Base-by-base conservation (phyloP, 2,329 filamentous ascomycete genomes). In the Whalleya microplaca region DNA sequence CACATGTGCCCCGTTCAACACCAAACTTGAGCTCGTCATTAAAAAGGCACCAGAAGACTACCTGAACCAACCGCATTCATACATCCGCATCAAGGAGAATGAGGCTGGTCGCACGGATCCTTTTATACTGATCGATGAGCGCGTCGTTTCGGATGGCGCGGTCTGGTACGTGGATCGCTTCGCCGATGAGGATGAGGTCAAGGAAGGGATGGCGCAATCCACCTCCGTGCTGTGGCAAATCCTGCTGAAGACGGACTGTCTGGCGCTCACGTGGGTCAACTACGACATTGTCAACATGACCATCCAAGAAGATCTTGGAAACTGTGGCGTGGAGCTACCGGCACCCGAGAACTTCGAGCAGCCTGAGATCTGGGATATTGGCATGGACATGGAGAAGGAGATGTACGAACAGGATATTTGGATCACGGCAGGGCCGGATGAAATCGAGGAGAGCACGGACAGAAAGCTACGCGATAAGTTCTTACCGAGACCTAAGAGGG, bases 101-200 rank as follows among this genome's bases (percentile, higher is more conserved):
- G 59, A 61, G 16, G 61, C 64, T 1, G 62, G 62, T 5, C 61
- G 63, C 23, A 27, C 41, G 5, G 56, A 21, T 1, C 41, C 54
- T 5, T 67, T 69, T 37, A 46, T 64, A 12, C 41, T 69, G 9
- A 50, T 68, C 37, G 64, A 67, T 19, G 56, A 64, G 10, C 44
- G 50, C 4, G 51, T 53, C 2, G 18, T 44, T 4, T 37, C 41
- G 5, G 45, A 59, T 1, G 53, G 48, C 16, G 64, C 60, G 1
- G 48, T 68, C 1, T 67, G 64, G 64, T 67, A 66, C 48, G 54
- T 68, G 1, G 54, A 55, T 2, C 19, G 21, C 1, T 67, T 66
- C 43, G 63, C 63, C 0, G 40, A 43, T n/a, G 45, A 61, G 3
- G 54, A 62, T 16, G 58, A 55, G 9, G 63, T 64, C 3, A 61